These are phyloP conservation scores for Metschnikowia santaceciliae DNA, from an alignment of 805 yeast genomes.

Conservation along the genomic window DNA sequence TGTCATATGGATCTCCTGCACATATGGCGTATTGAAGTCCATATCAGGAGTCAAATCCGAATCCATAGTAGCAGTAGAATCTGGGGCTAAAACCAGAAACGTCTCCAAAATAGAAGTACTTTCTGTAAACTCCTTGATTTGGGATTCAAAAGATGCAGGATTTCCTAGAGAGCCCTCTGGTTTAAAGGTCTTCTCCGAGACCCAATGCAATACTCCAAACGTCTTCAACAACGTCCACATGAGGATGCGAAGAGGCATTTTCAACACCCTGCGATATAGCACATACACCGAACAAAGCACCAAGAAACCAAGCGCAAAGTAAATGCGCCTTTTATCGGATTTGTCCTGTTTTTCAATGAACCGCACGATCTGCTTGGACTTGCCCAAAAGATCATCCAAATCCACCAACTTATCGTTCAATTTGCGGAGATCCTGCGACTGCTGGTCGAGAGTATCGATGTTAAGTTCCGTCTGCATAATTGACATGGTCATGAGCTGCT, in stretches of 20 bases:
- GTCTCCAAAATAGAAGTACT: not conserved
- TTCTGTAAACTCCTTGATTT: no score
- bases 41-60: not conserved
- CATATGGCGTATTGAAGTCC: not conserved
- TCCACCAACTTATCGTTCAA: slow-evolving; percentile 40
- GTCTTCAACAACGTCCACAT: slow-evolving; percentile 45
- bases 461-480: slow-evolving; percentile 50
- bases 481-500: slow-evolving; percentile 46
- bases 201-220: slow-evolving; percentile 21
- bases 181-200: not conserved
- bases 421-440: slow-evolving; percentile 37
- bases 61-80: no score
- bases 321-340: slow-evolving; percentile 46
- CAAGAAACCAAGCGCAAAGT: slow-evolving; percentile 45
- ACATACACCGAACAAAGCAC: slow-evolving; percentile 46
- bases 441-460: slow-evolving; percentile 44
- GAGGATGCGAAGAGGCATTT: slow-evolving; percentile 40
- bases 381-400: slow-evolving; percentile 39
- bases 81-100: not conserved
- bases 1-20: not conserved
- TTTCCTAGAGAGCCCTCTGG: not conserved
- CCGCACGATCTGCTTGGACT: slow-evolving; percentile 44
- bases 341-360: slow-evolving; percentile 51
- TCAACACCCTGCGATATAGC: slow-evolving; percentile 45
- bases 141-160: no score